phyloP scores from a whole-genome alignment of 768 basidiomycete species.

The Boletus edulis region DNA sequence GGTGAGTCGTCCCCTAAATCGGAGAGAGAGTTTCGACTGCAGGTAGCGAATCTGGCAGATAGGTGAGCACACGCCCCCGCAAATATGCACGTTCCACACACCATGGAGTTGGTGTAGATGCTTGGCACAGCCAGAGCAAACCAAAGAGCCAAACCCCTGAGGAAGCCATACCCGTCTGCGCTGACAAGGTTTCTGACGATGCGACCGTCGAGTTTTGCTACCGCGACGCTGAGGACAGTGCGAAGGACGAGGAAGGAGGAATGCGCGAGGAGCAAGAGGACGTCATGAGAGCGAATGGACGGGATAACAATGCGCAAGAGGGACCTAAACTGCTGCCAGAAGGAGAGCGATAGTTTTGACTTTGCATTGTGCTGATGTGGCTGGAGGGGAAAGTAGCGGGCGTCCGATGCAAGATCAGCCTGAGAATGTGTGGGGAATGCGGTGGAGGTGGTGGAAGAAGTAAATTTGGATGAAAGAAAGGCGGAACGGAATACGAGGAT shows the following conservation, averaged over 20 bases:
- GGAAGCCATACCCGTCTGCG: conserved; percentile 81
- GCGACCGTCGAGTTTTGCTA: conserved; percentile 84
- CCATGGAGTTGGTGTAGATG: conserved; percentile 96
- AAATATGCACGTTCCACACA: conserved; percentile 24
- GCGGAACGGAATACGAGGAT: conserved; percentile 53
- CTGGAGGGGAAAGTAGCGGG: conserved; percentile 60
- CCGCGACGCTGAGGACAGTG: conserved; percentile 84
- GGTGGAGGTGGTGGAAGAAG: conserved; percentile 56
- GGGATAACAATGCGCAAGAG: conserved; percentile 73
- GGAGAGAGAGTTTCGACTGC: conserved; percentile 80
- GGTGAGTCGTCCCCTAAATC: conserved; percentile 81
- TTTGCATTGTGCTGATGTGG: conserved; percentile 28
- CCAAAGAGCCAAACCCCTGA: conserved; percentile 82
- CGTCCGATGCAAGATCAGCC: conserved; percentile 50
- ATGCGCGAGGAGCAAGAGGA: conserved; percentile 70
- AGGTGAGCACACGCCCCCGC: background rate
- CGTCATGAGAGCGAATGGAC: conserved; percentile 62
- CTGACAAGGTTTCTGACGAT: conserved; percentile 89
- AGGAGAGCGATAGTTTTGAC: conserved; percentile 62
- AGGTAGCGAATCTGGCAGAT: conserved; percentile 76
- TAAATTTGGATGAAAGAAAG: conserved; percentile 27
- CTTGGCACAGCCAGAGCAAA: conserved; percentile 89
- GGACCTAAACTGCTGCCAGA: conserved; percentile 69
- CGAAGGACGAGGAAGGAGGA: conserved; percentile 83
- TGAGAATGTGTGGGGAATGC: conserved; percentile 64